These are phyloP conservation scores for Noccaea bulbosa DNA, from an alignment of 345 rosid species.

Conservation along the genomic window DNA sequence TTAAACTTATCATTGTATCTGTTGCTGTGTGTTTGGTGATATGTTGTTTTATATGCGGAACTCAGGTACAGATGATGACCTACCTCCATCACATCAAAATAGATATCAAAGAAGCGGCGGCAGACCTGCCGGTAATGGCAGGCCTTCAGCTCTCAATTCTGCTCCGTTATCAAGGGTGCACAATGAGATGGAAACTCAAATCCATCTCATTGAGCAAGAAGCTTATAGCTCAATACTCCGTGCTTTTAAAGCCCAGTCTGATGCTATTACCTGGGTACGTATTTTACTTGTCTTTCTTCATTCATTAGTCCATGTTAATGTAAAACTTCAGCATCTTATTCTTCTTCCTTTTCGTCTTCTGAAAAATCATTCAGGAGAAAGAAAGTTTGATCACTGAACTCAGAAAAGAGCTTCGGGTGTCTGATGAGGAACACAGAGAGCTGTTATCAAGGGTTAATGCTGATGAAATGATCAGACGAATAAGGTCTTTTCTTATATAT, in stretches of 20 bases:
- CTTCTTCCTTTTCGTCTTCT: slow-evolving; percentile 15
- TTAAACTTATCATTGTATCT: slow-evolving; percentile 6
- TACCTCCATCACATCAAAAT: slow-evolving; percentile 91
- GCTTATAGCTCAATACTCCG: slow-evolving; percentile 86
- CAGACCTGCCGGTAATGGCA: slow-evolving; percentile 80
- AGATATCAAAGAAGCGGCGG: slow-evolving; percentile 83
- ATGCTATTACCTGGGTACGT: slow-evolving; percentile 95
- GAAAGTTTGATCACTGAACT: slow-evolving; percentile 96
- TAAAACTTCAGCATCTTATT: slow-evolving; percentile 8
- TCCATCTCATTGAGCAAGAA: slow-evolving; percentile 90
- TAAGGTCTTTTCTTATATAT: slow-evolving; percentile 63
- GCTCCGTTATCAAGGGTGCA: slow-evolving; percentile 69
- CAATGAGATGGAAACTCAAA: slow-evolving; percentile 87
- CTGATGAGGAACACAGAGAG: slow-evolving; percentile 95
- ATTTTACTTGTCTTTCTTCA: slow-evolving; percentile 22
- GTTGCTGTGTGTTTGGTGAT: slow-evolving; percentile 22
- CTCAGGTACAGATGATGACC: slow-evolving; percentile 97
- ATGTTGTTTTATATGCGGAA: slow-evolving; percentile 25
- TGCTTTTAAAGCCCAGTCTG: slow-evolving; percentile 98
- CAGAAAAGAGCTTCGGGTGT: slow-evolving; percentile 90
- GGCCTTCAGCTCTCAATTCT: slow-evolving; percentile 65
- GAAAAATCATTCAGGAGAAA: slow-evolving; percentile 65
- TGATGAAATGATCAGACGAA: slow-evolving; percentile 76
- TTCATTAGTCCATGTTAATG: not conserved
- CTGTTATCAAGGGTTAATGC: slow-evolving; percentile 83